A percentile compares a stretch with the other conserved stretches of the same genome.
phyloP scores from a whole-genome alignment of 768 basidiomycete species.

The Gautieria morchelliformis region DNA sequence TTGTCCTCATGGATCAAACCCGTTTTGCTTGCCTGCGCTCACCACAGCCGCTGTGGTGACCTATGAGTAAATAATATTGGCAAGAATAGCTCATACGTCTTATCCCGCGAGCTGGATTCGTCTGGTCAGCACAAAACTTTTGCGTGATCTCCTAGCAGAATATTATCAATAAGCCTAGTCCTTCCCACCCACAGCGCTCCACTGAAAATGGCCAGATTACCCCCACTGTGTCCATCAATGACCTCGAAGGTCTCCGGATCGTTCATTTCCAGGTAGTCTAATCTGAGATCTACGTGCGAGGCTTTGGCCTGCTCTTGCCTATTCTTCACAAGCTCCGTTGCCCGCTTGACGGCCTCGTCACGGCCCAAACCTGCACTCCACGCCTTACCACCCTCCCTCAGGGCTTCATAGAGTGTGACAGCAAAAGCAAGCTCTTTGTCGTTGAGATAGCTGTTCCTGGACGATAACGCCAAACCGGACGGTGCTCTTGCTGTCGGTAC shows the following conservation, averaged over 20 bases:
- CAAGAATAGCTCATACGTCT: too few species aligned
- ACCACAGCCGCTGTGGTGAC: neutral
- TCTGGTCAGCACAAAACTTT: conserved; percentile 24
- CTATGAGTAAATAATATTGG: neutral
- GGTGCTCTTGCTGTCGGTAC: conserved; percentile 66
- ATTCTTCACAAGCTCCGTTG: conserved; percentile 15
- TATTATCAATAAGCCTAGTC: conserved; percentile 90
- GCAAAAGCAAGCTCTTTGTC: conserved; percentile 53
- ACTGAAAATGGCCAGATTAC: conserved; percentile 59
- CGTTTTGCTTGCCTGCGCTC: neutral
- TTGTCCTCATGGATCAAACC: conserved; percentile 7
- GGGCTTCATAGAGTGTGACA: conserved; percentile 58
- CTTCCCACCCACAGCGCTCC: conserved; percentile 80
- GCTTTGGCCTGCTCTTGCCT: conserved; percentile 17
- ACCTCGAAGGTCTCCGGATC: conserved; percentile 66
- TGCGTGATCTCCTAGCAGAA: conserved; percentile 53
- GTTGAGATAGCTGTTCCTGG: conserved; percentile 79
- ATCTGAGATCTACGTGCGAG: conserved; percentile 39
- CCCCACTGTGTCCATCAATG: conserved; percentile 27
- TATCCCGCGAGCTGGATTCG: too few species aligned
- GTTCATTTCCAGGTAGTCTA: conserved; percentile 90
- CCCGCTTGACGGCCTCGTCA: conserved; percentile 20
- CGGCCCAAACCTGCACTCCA: conserved; percentile 47
- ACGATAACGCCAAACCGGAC: conserved; percentile 77
- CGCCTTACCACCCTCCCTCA: conserved; percentile 43